Percentiles rank a stretch among this genome's conserved stretches.
Conservation (phyloP, 345 rosid species). For the Salix dunnii region DNA sequence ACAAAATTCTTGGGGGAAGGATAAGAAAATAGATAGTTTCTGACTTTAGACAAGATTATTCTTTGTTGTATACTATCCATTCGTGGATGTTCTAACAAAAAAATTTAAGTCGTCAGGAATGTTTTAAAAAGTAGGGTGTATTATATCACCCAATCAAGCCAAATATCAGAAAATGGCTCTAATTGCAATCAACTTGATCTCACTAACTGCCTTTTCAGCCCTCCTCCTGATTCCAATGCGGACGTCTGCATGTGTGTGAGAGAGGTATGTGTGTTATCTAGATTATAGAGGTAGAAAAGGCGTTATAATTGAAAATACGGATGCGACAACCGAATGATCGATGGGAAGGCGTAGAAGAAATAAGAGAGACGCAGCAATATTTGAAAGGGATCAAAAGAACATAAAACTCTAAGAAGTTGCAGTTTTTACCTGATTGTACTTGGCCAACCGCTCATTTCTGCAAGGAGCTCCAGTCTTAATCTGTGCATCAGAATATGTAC, state of each 20-base stretch:
- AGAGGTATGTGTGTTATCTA: not conserved
- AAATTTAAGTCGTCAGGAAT: not conserved
- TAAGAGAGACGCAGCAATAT: not conserved
- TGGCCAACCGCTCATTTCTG: constrained; percentile 91
- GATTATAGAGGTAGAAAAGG: not conserved
- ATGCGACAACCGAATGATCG: not conserved
- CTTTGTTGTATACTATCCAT: not conserved
- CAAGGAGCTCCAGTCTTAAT: constrained; percentile 99
- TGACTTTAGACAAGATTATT: not conserved
- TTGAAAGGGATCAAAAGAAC: not conserved
- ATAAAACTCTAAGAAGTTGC: not conserved
- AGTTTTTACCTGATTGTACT: constrained; percentile 85
- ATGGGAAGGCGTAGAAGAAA: not conserved
- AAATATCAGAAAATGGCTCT: not conserved
- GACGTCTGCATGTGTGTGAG: not conserved
- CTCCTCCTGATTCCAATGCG: not conserved
- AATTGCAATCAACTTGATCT: not conserved
- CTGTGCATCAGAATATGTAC: constrained; percentile 35
- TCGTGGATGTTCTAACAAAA: not conserved
- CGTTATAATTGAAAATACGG: not conserved
- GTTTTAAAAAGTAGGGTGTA: not conserved
- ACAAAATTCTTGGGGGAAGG: not conserved
- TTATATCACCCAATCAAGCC: not conserved
- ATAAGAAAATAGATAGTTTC: not conserved
- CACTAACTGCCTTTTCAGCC: not conserved